Base-by-base conservation (phyloP, 2,329 filamentous ascomycete species). In the Stachybotrys elegans region DNA sequence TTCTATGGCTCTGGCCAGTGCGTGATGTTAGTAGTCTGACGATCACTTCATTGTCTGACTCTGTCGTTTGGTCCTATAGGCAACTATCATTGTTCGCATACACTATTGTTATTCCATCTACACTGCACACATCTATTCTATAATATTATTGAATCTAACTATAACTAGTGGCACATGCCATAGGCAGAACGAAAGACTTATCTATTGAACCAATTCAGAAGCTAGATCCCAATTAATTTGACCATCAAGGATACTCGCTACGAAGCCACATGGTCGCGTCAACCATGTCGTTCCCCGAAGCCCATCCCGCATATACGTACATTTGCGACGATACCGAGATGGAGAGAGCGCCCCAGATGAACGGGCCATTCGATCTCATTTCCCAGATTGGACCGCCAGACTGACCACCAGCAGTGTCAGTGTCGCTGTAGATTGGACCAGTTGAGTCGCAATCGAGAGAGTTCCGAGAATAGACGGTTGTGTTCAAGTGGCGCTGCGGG, bases 351-450 rank as follows among this genome's bases (percentile, higher is more conserved):
- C 47, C 47, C 47, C 47, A 48, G 23, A 48, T 44, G n/a, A 29
- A 25, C 13, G 40, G 37, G 6, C 42, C 39, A 22, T 42, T 23
- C 7, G 11, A 19, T 20, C 12, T 42, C 22, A 25, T 34, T 22
- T 51, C 47, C 48, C 48, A 51, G 39, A 40, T 27, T 29, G 48
- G 48, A 22, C 46, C 46, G 16, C 49, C 49, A 9, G 49, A 51
- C 43, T 51, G 49, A 25, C 49, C 49, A 21, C 45, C 48, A 19
- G 45, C 45, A 8, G 42, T 41, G 20, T 51, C 49, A 14, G 48
- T 48, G 32, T 48, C 46, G 20, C 45, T 48, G 35, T 43, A 44
- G 32, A 46, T 37, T 9, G 48, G 48, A 7, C 43, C 48, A 16
- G 35, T 46, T 16, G 27, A 16, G 22, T 50, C 48, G 42, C 49